A percentile compares a stretch with the other conserved stretches of the same genome.
Conservation (phyloP, 2,329 filamentous ascomycete species). For the Colletotrichum sp. region DNA sequence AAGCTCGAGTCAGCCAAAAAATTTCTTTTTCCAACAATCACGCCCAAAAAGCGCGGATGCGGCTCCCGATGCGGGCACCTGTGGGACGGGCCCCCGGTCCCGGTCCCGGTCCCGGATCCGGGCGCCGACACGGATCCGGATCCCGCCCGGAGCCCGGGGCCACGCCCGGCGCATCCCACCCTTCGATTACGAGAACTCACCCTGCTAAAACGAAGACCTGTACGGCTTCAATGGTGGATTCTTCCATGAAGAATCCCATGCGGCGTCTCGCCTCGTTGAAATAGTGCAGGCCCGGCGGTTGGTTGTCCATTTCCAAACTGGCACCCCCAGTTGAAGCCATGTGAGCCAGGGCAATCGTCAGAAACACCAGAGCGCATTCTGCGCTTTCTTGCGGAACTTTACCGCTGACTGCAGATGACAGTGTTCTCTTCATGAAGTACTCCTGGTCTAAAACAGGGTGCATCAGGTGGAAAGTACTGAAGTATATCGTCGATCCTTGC, state of each 20-base stretch:
- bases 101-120: too few relatives aligned
- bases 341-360: conserved; percentile 65
- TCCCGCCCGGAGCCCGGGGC: not conserved
- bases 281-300: conserved; percentile 61
- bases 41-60: not conserved
- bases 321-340: conserved; percentile 51
- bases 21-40: not conserved
- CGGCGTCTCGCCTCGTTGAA: conserved; percentile 68
- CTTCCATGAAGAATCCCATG: conserved; percentile 61
- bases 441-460: conserved; percentile 65
- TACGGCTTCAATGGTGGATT: conserved; percentile 62
- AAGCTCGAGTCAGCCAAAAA: not conserved
- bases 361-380: conserved; percentile 56
- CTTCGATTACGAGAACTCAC: conserved; percentile 36
- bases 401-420: conserved; percentile 49
- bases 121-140: not conserved
- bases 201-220: conserved; percentile 63
- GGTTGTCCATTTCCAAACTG: conserved; percentile 44
- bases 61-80: not conserved
- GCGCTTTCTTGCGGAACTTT: conserved; percentile 53
- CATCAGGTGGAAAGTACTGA: conserved; percentile 64
- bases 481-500: conserved; percentile 58
- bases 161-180: not conserved
- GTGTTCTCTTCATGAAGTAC: conserved; percentile 52
- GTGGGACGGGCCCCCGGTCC: not conserved